Conservation (phyloP, 352 stramenopile genomes). For the Phytophthora europaea region DNA sequence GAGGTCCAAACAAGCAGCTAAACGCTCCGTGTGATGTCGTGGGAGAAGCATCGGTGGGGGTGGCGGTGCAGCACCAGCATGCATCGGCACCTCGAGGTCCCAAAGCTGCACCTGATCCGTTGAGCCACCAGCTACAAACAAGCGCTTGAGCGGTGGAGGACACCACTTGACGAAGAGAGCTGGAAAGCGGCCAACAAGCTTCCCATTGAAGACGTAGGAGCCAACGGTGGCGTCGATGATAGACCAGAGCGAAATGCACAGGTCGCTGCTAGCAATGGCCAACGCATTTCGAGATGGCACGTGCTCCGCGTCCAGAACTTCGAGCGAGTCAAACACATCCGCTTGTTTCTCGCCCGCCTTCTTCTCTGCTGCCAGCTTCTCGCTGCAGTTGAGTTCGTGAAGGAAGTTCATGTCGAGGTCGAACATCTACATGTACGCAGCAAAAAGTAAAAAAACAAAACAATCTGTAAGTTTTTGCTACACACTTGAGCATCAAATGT, state of each 20-base stretch:
- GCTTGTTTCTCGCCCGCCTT: slow-evolving; percentile 43
- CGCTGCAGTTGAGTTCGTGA: slow-evolving; percentile 67
- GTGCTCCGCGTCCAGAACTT: slow-evolving; percentile 73
- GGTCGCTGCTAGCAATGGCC: slow-evolving; percentile 63
- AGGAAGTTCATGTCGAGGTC: slow-evolving; percentile 71
- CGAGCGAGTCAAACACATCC: slow-evolving; percentile 34
- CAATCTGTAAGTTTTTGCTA: not conserved
- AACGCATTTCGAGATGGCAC: slow-evolving; percentile 60
- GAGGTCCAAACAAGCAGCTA: slow-evolving; percentile 72
- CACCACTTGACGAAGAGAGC: slow-evolving; percentile 71
- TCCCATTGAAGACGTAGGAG: slow-evolving; percentile 72
- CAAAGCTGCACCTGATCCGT: slow-evolving; percentile 66
- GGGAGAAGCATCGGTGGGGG: slow-evolving; percentile 42
- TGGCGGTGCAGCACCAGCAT: slow-evolving; percentile 38
- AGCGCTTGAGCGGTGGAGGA: slow-evolving; percentile 46
- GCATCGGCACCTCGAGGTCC: slow-evolving; percentile 65
- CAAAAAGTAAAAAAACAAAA: slow-evolving; percentile 4
- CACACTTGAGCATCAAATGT: not conserved
- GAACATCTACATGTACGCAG: slow-evolving; percentile 74
- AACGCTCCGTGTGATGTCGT: slow-evolving; percentile 48
- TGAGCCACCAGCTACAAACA: slow-evolving; percentile 54
- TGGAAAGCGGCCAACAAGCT: slow-evolving; percentile 63
- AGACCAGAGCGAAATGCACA: slow-evolving; percentile 71
- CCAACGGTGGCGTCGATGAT: slow-evolving; percentile 70
- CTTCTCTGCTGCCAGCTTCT: slow-evolving; percentile 53